Conservation (phyloP, 2,329 filamentous ascomycete species). For the Talaromyces sp. region DNA sequence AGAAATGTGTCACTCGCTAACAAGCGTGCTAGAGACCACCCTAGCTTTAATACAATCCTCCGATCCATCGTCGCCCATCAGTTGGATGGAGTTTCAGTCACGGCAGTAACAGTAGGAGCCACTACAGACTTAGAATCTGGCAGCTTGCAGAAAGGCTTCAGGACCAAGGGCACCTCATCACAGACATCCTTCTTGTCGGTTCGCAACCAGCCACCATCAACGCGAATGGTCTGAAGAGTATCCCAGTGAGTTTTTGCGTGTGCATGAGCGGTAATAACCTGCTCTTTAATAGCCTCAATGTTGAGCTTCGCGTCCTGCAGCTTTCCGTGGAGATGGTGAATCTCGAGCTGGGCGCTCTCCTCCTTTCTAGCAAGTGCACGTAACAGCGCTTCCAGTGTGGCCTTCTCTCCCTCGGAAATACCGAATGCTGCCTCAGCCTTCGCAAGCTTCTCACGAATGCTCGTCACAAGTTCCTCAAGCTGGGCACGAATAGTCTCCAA, state of each 20-base stretch:
- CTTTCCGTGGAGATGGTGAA: background rate
- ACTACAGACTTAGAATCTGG: no score
- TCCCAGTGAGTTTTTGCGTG: conserved; percentile 3
- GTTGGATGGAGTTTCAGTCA: no score
- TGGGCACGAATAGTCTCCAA: background rate
- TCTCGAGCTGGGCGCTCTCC: background rate
- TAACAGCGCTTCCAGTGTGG: background rate
- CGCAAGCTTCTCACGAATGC: background rate
- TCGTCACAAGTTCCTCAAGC: background rate
- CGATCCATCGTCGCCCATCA: no score
- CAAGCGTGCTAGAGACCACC: no score
- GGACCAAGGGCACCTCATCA: background rate
- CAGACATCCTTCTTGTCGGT: background rate
- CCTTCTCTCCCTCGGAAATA: background rate
- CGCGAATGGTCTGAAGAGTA: conserved; percentile 1
- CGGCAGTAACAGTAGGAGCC: no score
- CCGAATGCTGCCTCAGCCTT: background rate
- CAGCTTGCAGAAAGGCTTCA: no score
- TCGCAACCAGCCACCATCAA: conserved; percentile 2
- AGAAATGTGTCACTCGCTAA: no score
- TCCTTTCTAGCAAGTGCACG: background rate
- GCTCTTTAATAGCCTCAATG: background rate
- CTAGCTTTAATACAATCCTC: no score
- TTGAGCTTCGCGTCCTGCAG: conserved; percentile 1
- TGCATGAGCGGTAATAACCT: background rate